Conservation (phyloP, 192 early-diverging fungal genomes). For the Entomortierella parvispora region DNA sequence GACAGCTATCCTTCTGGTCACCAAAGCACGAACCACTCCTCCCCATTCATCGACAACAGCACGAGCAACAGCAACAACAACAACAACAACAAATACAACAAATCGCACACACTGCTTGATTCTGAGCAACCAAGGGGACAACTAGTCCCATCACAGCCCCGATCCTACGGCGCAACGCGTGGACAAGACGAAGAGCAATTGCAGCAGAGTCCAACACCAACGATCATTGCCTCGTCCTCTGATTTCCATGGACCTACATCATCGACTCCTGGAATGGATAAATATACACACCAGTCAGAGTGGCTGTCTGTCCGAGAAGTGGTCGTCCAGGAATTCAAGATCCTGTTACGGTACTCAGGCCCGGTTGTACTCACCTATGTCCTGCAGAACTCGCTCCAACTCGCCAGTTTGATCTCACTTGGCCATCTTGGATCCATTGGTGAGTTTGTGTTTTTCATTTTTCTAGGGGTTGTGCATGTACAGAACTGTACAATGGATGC, state of each 20-base stretch:
- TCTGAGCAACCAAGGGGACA: too few relatives aligned
- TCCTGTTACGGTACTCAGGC: conserved; percentile 49
- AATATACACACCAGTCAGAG: too few relatives aligned
- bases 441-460: conserved; percentile 4
- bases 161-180: too few relatives aligned
- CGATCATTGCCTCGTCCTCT: too few relatives aligned
- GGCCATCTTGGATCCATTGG: conserved; percentile 64
- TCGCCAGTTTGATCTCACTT: conserved; percentile 70
- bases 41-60: conserved; percentile 3
- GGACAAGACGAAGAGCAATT: neutral
- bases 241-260: too few relatives aligned
- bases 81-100: conserved; percentile 5
- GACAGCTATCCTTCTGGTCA: neutral
- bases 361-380: conserved; percentile 72
- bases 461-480: neutral
- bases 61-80: conserved; percentile 1
- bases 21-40: neutral
- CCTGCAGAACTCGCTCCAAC: conserved; percentile 73
- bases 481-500: too few relatives aligned
- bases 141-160: too few relatives aligned
- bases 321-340: conserved; percentile 27
- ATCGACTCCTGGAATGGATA: too few relatives aligned
- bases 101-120: conserved; percentile 20
- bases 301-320: conserved; percentile 20
- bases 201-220: neutral